phyloP scores from a whole-genome alignment of 371 early-diverging fungal species.

The Parasitella parasitica region DNA sequence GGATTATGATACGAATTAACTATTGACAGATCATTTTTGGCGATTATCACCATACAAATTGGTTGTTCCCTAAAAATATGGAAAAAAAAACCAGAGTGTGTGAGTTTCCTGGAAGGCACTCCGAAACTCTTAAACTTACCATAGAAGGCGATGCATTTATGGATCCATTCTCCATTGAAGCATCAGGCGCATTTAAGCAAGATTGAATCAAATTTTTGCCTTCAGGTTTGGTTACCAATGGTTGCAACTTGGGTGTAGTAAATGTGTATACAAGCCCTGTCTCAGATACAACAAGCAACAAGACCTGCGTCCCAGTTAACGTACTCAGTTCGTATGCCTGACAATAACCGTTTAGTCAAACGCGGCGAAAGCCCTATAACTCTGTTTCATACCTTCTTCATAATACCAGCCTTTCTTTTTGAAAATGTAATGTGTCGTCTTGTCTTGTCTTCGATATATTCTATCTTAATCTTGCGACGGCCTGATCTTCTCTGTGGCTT shows the following conservation, averaged over 20 bases:
- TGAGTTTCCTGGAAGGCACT: not conserved
- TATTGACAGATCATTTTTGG: not conserved
- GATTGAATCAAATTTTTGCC: slow-evolving; percentile 91
- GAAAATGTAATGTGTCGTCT: slow-evolving; percentile 94
- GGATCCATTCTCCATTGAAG: slow-evolving; percentile 66
- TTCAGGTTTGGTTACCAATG: slow-evolving; percentile 89
- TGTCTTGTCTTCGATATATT: slow-evolving; percentile 90
- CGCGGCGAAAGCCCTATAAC: not conserved
- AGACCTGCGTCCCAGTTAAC: slow-evolving; percentile 94
- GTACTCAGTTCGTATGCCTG: slow-evolving; percentile 93
- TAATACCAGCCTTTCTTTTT: slow-evolving; percentile 96
- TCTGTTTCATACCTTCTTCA: slow-evolving; percentile 80
- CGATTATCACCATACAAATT: not conserved
- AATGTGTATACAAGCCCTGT: slow-evolving; percentile 97
- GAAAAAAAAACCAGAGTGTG: slow-evolving; percentile 1
- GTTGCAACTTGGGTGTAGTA: slow-evolving; percentile 94
- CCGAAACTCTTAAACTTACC: slow-evolving; percentile 1
- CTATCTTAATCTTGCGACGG: slow-evolving; percentile 91
- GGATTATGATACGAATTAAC: not conserved
- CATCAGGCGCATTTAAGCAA: slow-evolving; percentile 85
- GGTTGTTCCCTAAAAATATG: not conserved
- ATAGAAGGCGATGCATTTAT: slow-evolving; percentile 7
- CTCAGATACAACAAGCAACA: slow-evolving; percentile 92
- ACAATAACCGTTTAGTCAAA: not conserved
- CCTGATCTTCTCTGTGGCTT: slow-evolving; percentile 65